Percentiles rank a stretch among this genome's conserved stretches.
phyloP scores from a whole-genome alignment of 176 grass and related monocot species.

The Oryza meyeriana region DNA sequence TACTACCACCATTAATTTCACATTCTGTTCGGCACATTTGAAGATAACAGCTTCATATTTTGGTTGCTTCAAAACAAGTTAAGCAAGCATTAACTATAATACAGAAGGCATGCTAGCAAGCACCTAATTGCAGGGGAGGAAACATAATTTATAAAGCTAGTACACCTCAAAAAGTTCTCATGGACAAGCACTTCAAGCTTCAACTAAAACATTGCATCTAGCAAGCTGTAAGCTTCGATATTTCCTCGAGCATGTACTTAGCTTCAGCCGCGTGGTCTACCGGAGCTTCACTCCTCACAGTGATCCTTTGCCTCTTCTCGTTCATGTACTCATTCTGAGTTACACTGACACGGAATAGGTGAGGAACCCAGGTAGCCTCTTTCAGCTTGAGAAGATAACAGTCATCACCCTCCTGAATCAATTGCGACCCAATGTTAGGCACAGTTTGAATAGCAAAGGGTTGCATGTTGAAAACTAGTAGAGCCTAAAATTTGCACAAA shows the following conservation, averaged over 20 bases:
- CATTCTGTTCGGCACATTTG: not conserved
- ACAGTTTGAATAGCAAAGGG: not conserved
- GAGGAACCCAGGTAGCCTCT: constrained; percentile 79
- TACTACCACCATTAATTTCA: too few relatives aligned
- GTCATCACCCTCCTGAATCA: constrained; percentile 79
- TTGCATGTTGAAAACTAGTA: not conserved
- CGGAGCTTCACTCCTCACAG: constrained; percentile 53
- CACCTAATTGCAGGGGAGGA: not conserved
- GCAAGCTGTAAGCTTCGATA: constrained; percentile 51
- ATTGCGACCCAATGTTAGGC: not conserved
- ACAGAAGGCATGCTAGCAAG: not conserved
- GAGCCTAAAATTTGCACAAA: not conserved
- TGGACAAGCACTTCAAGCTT: not conserved
- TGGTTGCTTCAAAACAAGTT: not conserved
- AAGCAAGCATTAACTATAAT: constrained; percentile 23
- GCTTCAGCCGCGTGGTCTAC: constrained; percentile 72
- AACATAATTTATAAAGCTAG: not conserved
- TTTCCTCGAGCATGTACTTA: constrained; percentile 79
- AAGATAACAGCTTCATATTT: not conserved
- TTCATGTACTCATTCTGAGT: constrained; percentile 71
- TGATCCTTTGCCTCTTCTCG: constrained; percentile 84
- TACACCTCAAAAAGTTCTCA: not conserved
- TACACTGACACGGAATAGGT: constrained; percentile 73
- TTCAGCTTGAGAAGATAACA: constrained; percentile 77
- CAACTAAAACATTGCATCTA: constrained; percentile 1